These are phyloP conservation scores for Aegle marmelos DNA, from an alignment of 345 rosid genomes.

Conservation along the genomic window DNA sequence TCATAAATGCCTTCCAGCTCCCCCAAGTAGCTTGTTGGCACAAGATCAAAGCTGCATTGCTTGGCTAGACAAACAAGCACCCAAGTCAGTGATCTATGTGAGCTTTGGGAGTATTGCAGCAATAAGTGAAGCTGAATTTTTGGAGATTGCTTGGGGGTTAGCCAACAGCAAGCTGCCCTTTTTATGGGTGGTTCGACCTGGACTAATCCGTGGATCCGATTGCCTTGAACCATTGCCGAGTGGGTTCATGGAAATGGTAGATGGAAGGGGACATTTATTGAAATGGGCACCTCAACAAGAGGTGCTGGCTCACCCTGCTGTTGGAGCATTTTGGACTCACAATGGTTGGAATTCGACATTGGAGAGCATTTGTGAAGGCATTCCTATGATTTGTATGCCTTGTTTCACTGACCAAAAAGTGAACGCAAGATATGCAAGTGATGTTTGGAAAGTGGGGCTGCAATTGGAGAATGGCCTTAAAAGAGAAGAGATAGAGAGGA, in stretches of 20 bases:
- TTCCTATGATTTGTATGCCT: conserved; percentile 47
- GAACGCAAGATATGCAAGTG: conserved; percentile 25
- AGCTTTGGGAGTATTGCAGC: conserved; percentile 37
- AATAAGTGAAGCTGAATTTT: conserved; percentile 12
- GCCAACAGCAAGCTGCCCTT: conserved; percentile 21
- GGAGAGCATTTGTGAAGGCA: conserved; percentile 26
- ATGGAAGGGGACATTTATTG: conserved; percentile 23
- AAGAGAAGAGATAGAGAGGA: conserved; percentile 17
- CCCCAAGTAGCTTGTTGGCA: conserved; percentile 26
- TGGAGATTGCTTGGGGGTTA: conserved; percentile 32
- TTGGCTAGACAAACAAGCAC: conserved; percentile 35
- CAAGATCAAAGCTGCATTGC: conserved; percentile 25
- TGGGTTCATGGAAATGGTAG: conserved; percentile 24
- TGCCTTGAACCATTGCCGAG: conserved; percentile 13
- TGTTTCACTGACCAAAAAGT: conserved; percentile 33
- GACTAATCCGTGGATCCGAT: conserved; percentile 3
- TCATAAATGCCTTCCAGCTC: conserved; percentile 25
- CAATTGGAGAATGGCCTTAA: conserved; percentile 23
- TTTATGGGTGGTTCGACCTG: conserved; percentile 33
- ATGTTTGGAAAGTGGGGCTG: conserved; percentile 35
- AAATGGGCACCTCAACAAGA: conserved; percentile 37
- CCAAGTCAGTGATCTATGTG: conserved; percentile 34
- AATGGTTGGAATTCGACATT: conserved; percentile 35
- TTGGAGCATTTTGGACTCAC: conserved; percentile 36
- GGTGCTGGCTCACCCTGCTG: conserved; percentile 26